Evolutionary conservation across 1,284 basidiomycete species (phyloP).

Genomic region (Papiliotrema terrestris): DNA sequence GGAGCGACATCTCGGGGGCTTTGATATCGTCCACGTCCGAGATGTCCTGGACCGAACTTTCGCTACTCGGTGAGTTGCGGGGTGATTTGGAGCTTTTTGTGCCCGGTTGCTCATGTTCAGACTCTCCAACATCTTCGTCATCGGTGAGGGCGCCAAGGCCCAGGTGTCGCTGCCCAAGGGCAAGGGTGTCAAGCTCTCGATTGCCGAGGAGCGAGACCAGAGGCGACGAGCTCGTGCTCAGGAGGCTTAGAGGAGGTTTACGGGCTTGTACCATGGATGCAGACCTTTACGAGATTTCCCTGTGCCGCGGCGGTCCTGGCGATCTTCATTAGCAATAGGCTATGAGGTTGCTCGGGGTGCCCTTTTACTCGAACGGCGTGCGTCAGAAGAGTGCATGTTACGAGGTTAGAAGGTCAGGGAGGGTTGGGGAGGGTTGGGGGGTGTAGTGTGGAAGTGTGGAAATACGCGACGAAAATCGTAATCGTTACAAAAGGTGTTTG

Average conservation of each 20-base stretch:
- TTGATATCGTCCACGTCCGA: constrained; percentile 96
- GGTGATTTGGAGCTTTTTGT: background rate
- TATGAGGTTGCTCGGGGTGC: too few relatives aligned
- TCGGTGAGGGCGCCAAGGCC: constrained; percentile 91
- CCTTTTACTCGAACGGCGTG: too few relatives aligned
- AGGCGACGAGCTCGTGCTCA: constrained; percentile 38
- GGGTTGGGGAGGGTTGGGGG: too few relatives aligned
- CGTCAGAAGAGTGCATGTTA: too few relatives aligned
- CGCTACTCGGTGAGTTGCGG: constrained; percentile 74
- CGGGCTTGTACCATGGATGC: constrained; percentile 10
- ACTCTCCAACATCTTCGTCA: constrained; percentile 95
- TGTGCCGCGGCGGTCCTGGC: too few relatives aligned
- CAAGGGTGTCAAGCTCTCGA: constrained; percentile 63
- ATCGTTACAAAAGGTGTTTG: too few relatives aligned
- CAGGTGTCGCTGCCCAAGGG: constrained; percentile 98
- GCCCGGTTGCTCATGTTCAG: constrained; percentile 50
- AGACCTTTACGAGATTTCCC: background rate
- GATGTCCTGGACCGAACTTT: constrained; percentile 94
- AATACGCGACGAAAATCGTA: too few relatives aligned
- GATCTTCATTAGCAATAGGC: too few relatives aligned
- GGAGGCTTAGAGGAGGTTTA: constrained; percentile 32
- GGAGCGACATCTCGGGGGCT: constrained; percentile 96
- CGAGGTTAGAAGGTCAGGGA: too few relatives aligned
- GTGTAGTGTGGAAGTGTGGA: too few relatives aligned
- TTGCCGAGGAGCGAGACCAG: constrained; percentile 49